Base-by-base conservation (phyloP, 371 early-diverging fungal genomes). In the Dichotomocladium elegans region DNA sequence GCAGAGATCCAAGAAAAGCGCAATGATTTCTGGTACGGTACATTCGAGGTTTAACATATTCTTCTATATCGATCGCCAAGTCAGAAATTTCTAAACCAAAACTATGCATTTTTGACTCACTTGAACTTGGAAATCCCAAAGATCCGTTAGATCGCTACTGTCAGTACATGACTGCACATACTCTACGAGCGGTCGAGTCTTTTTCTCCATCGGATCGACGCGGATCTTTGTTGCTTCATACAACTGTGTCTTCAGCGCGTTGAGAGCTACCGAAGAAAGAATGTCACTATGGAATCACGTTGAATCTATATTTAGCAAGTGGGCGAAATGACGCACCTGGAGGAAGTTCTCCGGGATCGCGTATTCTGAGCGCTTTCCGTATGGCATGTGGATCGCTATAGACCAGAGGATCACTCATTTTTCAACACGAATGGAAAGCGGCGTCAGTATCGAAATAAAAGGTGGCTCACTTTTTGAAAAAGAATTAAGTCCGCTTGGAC, bases 41-140 rank as follows among this genome's bases (percentile, higher is more conserved):
- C 71, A 72, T 53, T 77, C 77, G 17, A 77, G 43, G 47, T 68
- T 61, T 43, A 68, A 66, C 2, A 68, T 58, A 21, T 68, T 72
- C 6, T 68, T 51, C 77, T 77, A 46, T 17, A 24, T 28, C 5
- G 5, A 22, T n/a, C 22, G n/a, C 17, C 33, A 44, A 28, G 50
- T 7, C n/a, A 17, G 31, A 4, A 9, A 28, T 34, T 11, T 44
- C n/a, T 35, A 24, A 24, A 45, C 15, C 3, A 40, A 28, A 19
- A 3, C 25, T 22, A 4, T 22, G 3, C 37, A 22, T 3, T 5
- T 4, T 33, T 24, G 8, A 12, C 52, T 57, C 62, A 72, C 77
- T 14, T 62, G 54, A 42, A 63, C 55, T 52, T 77, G 77, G 33
- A 63, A 71, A 41, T 70, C 71, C 77, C 77, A 77, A 33, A 77